Evolutionary conservation across 2,329 filamentous ascomycete species (phyloP), one percentile per base, ranked within the genome.

Genomic region (Didymella pinodella): DNA sequence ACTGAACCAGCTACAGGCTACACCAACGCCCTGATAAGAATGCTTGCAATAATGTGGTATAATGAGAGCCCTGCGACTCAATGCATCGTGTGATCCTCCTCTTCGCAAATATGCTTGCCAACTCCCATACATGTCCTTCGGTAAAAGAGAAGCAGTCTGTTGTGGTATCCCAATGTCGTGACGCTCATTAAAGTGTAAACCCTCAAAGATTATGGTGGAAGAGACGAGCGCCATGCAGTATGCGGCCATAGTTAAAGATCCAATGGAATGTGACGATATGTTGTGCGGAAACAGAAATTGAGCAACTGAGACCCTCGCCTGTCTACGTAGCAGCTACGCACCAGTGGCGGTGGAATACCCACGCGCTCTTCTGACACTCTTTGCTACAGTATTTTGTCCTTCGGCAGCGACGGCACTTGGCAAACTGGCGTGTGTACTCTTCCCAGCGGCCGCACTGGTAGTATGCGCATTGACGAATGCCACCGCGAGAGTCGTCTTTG

Each of bases 311-410:
- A 40, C 52, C 54, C 45, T 60, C 50, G 50, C 52, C 63, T 60
- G 55, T 57, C 61, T 73, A 76, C 54, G 85, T 84, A 16, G 91
- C 91, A 59, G 90, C 89, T 58, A 95, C 90, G 77, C 95, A 99
- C 95, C 95, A 99, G 80, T 98, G 96, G 61, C 95, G 89, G 77
- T 99, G 95, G 79, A 93, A 98, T 28, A 95, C 93, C 95, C 95
- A 99, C 10, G 95, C 96, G 69, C 92, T 96, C 83, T 98, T 98
- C 80, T 99, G 95, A 79, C 95, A 99, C 78, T 99, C 95, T 80
- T 99, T 99, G 85, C 93, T 97, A 88, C 95, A 99, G 82, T 97
- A 97, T 79, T 99, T 99, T 62, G 95, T 99, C 65, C 95, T 88
- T 68, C 95, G 88, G 81, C 95, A 99, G 65, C 95, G 89, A 66